Evolutionary conservation across 768 basidiomycete genomes (phyloP), one percentile per base, ranked within the genome.

Genomic region (Pleurotus djamor): DNA sequence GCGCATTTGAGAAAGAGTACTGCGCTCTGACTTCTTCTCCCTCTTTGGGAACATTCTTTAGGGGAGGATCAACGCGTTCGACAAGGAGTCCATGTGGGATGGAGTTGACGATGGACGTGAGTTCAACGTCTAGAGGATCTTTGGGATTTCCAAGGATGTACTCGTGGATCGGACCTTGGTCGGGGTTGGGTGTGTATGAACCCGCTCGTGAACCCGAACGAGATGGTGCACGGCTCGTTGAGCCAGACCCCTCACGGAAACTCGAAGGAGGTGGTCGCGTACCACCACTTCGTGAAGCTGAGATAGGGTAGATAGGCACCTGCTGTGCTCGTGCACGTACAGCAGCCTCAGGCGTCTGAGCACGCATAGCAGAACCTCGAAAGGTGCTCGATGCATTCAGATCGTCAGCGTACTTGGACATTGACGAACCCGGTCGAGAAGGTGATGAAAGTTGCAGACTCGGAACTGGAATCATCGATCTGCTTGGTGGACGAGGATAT

Each of bases 121-220:
- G 85, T 71, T 94, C 91, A 4, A 76, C 70, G 69, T 96, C 94
- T 33, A 96, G 83, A 1, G 93, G 94, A 69, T 96, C 94, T 59
- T 83, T 83, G 50, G 75, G 64, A 69, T 87, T 92, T 2, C 76
- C 76, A 1, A 87, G 85, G 28, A 82, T 72, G 70, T 94, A 94
- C 64, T 84, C 73, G 61, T 88, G 82, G 59, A 82, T 63, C 0
- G 86, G 83, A 13, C 76, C 70, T 52, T 77, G 73, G 54, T 87
- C 85, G 64, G 79, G 69, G 9, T 74, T 74, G 0, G 88, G 88
- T 4, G 89, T 89, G 62, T 81, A 81, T 32, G 83, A 81, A 13
- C 87, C 90, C 7, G 81, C 64, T 3, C 91, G 85, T 5, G 89
- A 91, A 10, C 80, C 76, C 16, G 90, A 79, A 28, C 90, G 78